Conservation (phyloP, 345 rosid genomes). For the Salix purpurea region DNA sequence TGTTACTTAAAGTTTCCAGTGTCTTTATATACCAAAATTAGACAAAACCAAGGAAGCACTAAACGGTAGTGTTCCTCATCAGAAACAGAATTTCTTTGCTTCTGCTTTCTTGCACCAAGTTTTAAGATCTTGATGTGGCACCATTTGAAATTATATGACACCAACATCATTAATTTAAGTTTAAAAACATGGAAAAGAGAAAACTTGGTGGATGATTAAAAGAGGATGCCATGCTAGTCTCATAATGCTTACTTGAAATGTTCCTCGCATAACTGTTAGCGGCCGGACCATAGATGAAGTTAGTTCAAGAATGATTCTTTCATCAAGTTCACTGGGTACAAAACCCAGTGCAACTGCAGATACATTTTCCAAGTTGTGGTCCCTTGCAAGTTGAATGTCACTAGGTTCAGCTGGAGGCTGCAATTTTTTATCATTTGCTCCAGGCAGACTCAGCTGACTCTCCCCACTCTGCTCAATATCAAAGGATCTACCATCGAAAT, state of each 20-base stretch:
- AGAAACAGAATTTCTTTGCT: background rate
- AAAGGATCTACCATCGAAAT: slow-evolving; percentile 42
- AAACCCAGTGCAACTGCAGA: slow-evolving; percentile 75
- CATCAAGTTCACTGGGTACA: slow-evolving; percentile 84
- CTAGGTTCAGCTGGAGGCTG: slow-evolving; percentile 42
- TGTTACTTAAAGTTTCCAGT: background rate
- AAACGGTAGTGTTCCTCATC: background rate
- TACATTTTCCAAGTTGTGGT: slow-evolving; percentile 47
- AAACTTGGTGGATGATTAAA: background rate
- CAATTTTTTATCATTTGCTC: slow-evolving; percentile 45
- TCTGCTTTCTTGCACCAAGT: background rate
- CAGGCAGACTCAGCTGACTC: slow-evolving; percentile 41
- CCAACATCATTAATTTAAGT: background rate
- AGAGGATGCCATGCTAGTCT: background rate
- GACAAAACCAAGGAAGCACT: background rate
- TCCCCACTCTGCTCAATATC: slow-evolving; percentile 40
- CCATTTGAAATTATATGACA: background rate
- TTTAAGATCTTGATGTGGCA: background rate
- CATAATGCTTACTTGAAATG: slow-evolving; percentile 68
- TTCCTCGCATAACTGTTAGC: slow-evolving; percentile 76
- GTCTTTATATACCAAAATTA: background rate
- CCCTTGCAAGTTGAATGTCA: slow-evolving; percentile 47
- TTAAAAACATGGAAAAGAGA: background rate
- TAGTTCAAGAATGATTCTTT: slow-evolving; percentile 87
- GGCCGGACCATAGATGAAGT: slow-evolving; percentile 95